These are phyloP conservation scores for Coemansia sp. DNA, from an alignment of 192 early-diverging fungal species.

Conservation along the genomic window DNA sequence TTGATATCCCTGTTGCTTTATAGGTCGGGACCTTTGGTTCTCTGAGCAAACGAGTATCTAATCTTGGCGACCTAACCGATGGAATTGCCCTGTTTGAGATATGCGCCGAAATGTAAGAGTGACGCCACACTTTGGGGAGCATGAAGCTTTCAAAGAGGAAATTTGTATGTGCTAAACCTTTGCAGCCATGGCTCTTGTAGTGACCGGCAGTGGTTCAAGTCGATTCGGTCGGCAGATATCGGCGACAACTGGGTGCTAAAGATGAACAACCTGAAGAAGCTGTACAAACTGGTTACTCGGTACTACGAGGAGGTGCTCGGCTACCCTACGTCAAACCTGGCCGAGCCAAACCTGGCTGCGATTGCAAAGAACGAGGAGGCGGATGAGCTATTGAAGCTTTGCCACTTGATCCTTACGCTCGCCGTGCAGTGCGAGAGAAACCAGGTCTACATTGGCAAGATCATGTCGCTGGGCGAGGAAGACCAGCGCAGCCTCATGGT, in stretches of 20 bases:
- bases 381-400: constrained; percentile 74
- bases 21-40: constrained; percentile 48
- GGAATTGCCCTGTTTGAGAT: constrained; percentile 81
- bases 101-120: constrained; percentile 76
- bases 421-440: constrained; percentile 88
- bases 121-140: not conserved
- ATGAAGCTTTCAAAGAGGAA: not conserved
- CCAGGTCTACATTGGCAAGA: constrained; percentile 78
- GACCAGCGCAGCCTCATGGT: constrained; percentile 88
- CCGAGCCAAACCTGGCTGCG: constrained; percentile 70
- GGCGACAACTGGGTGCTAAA: constrained; percentile 95
- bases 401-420: constrained; percentile 75
- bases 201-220: constrained; percentile 90
- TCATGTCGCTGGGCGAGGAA: constrained; percentile 68
- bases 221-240: constrained; percentile 63
- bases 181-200: constrained; percentile 44
- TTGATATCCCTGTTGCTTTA: not conserved
- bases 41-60: constrained; percentile 39
- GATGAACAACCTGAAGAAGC: constrained; percentile 89
- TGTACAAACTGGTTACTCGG: constrained; percentile 76
- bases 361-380: constrained; percentile 81
- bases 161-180: no score
- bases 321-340: constrained; percentile 59
- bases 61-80: constrained; percentile 68
- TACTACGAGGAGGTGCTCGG: constrained; percentile 90